Percentiles rank a stretch among this genome's conserved stretches.
These are phyloP conservation scores for Kazachstania taianensis DNA, from an alignment of 805 yeast genomes.

Conservation along the genomic window DNA sequence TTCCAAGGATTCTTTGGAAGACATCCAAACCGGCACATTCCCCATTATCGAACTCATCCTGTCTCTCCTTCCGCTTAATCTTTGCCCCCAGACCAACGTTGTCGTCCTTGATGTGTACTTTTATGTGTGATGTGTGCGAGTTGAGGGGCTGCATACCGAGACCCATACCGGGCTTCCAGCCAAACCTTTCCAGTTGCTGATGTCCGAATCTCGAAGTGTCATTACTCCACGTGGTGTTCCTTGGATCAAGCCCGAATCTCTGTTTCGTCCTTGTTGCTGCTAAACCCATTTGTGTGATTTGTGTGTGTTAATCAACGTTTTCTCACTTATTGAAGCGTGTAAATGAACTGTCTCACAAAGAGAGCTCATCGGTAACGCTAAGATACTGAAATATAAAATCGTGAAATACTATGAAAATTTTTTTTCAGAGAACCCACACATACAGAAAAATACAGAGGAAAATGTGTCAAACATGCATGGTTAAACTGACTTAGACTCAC, in stretches of 20 bases:
- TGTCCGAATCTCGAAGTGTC: constrained; percentile 80
- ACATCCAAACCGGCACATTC: constrained; percentile 88
- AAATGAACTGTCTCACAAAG: too few relatives aligned
- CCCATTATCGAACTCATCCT: constrained; percentile 65
- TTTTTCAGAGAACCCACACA: too few relatives aligned
- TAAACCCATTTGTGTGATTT: constrained; percentile 47
- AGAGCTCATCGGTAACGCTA: too few relatives aligned
- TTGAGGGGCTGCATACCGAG: constrained; percentile 48
- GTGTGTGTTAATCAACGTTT: not conserved
- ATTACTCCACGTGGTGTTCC: constrained; percentile 92
- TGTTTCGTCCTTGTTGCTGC: constrained; percentile 75
- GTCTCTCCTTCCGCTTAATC: constrained; percentile 44
- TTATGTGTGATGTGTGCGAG: constrained; percentile 66
- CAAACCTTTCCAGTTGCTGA: constrained; percentile 66
- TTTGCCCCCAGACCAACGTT: constrained; percentile 86
- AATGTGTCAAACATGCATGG: too few relatives aligned
- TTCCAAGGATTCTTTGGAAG: constrained; percentile 81
- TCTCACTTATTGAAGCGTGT: too few relatives aligned
- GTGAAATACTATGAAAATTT: too few relatives aligned
- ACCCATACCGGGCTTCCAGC: constrained; percentile 91
- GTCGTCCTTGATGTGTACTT: constrained; percentile 73
- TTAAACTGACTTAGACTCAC: too few relatives aligned
- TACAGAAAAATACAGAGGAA: too few relatives aligned
- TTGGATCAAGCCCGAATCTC: constrained; percentile 83
- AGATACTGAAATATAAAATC: too few relatives aligned